Base-by-base conservation (phyloP, 1,139 yeast species). In the Sugiyamaella grinbergsii region DNA sequence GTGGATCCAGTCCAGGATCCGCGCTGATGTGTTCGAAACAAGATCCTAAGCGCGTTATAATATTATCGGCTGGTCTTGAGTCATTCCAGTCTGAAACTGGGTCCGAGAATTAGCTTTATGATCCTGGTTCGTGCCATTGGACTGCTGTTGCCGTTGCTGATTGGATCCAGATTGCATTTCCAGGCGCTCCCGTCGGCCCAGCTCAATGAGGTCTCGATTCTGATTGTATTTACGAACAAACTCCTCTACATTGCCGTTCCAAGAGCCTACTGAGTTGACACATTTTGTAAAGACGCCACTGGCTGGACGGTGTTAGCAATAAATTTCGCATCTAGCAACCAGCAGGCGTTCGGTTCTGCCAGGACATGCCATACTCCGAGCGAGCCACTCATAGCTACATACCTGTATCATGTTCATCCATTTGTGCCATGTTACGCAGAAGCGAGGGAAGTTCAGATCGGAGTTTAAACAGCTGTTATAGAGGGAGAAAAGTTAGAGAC, bases 191-290 rank as follows among this genome's bases (percentile, higher is more conserved):
- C 93, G 69, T 83, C 86, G 53, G 74, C 80, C 45, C 95, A 89
- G 67, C 85, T 89, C 51, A 86, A 90, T 54, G 80, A 79, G 62
- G 20, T 46, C 50, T 26, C 41, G 54, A 26, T 43, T 38, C 26
- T 47, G 39, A 10, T 23, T 37, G 29, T 47, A 50, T n/a, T 41
- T 31, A 11, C 38, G 41, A 42, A 44, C 20, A 44, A 49, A 50
- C 80, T 91, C 43, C 73, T 93, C 60, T 93, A 87, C 61, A 75
- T 91, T 80, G 82, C 91, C 42, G 69, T 90, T 61, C 96, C 98
- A 4, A 26, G 37, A 16, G n/a, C 50, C 15, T 31, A 39, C 42
- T 32, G 42, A 45, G 42, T 45, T 47, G 24, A 50, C 51, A 24
- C 42, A 31, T 36, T 42, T 42, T 7, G 38, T 11, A 33, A 50